Evolutionary conservation across 805 yeast genomes (phyloP).

Genomic region (Cyberlindnera maritima): DNA sequence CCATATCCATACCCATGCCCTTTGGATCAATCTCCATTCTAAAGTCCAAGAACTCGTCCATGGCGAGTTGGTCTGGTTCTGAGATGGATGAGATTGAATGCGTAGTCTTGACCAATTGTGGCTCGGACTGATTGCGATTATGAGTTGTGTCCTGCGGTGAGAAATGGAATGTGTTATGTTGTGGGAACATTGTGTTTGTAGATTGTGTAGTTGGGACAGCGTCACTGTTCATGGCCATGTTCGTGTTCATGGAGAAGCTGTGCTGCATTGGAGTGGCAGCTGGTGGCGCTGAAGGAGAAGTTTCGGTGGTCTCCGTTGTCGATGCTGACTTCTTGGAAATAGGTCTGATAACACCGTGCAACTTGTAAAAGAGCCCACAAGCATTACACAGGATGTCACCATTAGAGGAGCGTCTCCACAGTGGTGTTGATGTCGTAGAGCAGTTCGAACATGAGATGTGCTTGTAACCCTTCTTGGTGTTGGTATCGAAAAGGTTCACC

Average conservation of each 20-base stretch:
- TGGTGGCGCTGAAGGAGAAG: conserved; percentile 3
- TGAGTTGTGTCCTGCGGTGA: conserved; percentile 4
- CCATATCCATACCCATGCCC: conserved; percentile 2
- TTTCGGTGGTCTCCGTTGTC: neutral
- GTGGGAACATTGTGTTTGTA: conserved; percentile 13
- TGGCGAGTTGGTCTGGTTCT: conserved; percentile 17
- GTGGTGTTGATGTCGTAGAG: conserved; percentile 83
- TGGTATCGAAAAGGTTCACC: conserved; percentile 11
- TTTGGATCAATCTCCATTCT: conserved; percentile 13
- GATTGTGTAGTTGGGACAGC: conserved; percentile 4
- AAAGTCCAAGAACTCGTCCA: conserved; percentile 19
- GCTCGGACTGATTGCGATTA: conserved; percentile 6
- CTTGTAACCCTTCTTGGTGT: conserved; percentile 1
- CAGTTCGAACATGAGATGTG: conserved; percentile 69
- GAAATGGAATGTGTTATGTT: conserved; percentile 6
- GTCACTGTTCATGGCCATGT: neutral
- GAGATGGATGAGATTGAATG: conserved; percentile 15
- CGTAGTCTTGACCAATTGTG: conserved; percentile 10
- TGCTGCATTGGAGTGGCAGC: no score
- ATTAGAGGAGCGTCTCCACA: conserved; percentile 91
- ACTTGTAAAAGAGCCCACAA: conserved; percentile 86
- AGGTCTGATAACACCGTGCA: conserved; percentile 92
- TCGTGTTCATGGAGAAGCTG: conserved; percentile 4
- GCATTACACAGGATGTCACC: conserved; percentile 95
- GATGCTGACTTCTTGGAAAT: conserved; percentile 12